Base-by-base conservation (phyloP, 1,284 basidiomycete species). In the Puccinia triticina region DNA sequence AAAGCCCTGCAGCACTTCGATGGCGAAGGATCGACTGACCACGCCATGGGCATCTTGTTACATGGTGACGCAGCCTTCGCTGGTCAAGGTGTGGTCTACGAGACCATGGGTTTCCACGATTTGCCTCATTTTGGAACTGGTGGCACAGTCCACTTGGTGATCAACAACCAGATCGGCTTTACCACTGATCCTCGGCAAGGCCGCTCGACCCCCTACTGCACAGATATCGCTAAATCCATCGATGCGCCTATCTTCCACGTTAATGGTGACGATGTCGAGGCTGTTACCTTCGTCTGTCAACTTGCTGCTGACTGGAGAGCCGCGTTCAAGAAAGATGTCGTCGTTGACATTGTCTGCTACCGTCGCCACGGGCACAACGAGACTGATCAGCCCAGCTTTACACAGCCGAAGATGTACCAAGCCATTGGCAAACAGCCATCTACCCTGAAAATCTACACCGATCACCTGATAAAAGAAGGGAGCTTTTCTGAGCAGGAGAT, bases 141-240 rank as follows among this genome's bases (percentile, higher is more conserved):
- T 84, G 97, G 97, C 84, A 99, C 97, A 69, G 94, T 99, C 85
- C 97, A 99, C 88, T 90, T 99, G 84, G 96, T 99, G 86, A 95
- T 99, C 86, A 99, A 99, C 90, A 99, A 99, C 89, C 97, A 99
- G 88, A 98, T 99, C 84, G 97, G 97, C 84, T 99, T 99, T 90
- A 99, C 97, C 83, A 99, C 97, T 82, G 96, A 98, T 88, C 97
- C 97, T 73, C 92, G 96, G 84, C 98, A 98, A 89, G 89, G 96
- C 77, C 96, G 96, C 84, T 99, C 96, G 21, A 99, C 97, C 1
- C 94, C 97, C 59, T 99, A 99, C 89, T 93, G 93, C n/a, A 98
- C 96, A 80, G 97, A 99, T 87, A 94, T 99, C 85, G 97, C 97
- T 85, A 99, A 99, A 89, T 92, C 95, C 72, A 98, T 98, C 86